Evolutionary conservation across 306 rosid genomes (phyloP).

Genomic region (Prunus campanulata): DNA sequence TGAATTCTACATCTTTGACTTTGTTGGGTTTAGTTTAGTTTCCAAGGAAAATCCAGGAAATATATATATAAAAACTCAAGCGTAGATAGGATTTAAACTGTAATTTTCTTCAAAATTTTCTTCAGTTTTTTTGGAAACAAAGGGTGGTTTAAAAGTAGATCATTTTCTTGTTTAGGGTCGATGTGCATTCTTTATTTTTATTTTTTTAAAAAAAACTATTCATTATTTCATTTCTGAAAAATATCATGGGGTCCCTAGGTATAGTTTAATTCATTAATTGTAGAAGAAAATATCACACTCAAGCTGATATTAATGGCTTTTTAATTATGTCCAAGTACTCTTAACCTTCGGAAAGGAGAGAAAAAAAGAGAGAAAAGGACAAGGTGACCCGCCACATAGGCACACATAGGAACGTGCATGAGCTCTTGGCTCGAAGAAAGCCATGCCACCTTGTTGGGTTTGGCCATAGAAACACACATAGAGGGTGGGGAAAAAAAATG

Average conservation of each 20-base stretch:
- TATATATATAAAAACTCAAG: background rate
- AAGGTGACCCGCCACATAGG: slow-evolving; percentile 34
- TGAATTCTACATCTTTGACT: slow-evolving; percentile 10
- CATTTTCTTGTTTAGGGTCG: background rate
- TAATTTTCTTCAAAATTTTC: background rate
- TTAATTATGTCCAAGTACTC: background rate
- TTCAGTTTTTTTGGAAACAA: background rate
- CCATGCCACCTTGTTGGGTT: slow-evolving; percentile 32
- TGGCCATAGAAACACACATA: slow-evolving; percentile 17
- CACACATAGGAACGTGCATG: slow-evolving; percentile 38
- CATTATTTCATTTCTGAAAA: background rate
- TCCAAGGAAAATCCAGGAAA: background rate
- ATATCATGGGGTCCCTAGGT: background rate
- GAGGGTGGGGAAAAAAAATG: background rate
- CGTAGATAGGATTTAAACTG: background rate
- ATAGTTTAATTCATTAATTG: background rate
- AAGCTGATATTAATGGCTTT: background rate
- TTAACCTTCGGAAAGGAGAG: background rate
- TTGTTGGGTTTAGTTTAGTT: slow-evolving; percentile 10
- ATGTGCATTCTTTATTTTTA: background rate
- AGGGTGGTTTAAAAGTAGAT: background rate
- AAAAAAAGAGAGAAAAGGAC: background rate
- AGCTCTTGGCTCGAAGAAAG: slow-evolving; percentile 68
- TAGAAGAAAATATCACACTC: background rate
- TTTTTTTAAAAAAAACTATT: background rate